Evolutionary conservation across 2,329 filamentous ascomycete genomes (phyloP), one percentile per base, ranked within the genome.

Genomic region (Cladophialophora exuberans): DNA sequence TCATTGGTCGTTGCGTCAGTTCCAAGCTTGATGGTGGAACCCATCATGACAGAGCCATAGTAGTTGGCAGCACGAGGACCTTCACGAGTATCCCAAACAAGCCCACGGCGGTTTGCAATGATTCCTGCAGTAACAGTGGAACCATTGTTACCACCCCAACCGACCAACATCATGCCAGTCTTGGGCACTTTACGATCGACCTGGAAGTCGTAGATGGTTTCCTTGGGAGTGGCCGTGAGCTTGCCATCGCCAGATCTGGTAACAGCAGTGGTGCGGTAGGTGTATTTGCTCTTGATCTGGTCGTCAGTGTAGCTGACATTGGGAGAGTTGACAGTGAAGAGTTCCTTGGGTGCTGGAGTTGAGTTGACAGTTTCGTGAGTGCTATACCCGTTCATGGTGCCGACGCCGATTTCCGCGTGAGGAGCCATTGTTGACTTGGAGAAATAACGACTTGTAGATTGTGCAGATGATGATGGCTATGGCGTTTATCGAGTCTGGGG

Each of bases 121-220:
- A 99, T 96, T 73, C 93, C 94, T 60, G 94, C 94, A 57, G 94
- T 97, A 60, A 99, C 90, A 55, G 94, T 99, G 64, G 90, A 90
- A 64, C 94, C 94, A 72, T 99, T 99, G 84, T 99, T 99, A 70
- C 94, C 94, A 75, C 94, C 94, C 85, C 88, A 93, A 62, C 94
- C 94, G 64, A 99, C 93, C 64, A 99, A 83, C 94, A 99, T 97
- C 79, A 97, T 84, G 70, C 94, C 94, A 65, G 90, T 84, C 82
- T 93, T 96, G 75, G 91, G 90, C 57, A 97, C 83, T 75, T 89
- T 89, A 73, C 93, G 90, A 72, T 96, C 88, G 69, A 94, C 89
- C 83, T 96, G 96, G 88, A 99, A 97, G 80, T 97, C 88, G 74
- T 97, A 99, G 65, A 87, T 78, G 61, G 89, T 94, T 77, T 96